A percentile compares a stretch with the other conserved stretches of the same genome.
These are phyloP conservation scores for Clitoria ternatea DNA, from an alignment of 306 rosid genomes.

Conservation along the genomic window DNA sequence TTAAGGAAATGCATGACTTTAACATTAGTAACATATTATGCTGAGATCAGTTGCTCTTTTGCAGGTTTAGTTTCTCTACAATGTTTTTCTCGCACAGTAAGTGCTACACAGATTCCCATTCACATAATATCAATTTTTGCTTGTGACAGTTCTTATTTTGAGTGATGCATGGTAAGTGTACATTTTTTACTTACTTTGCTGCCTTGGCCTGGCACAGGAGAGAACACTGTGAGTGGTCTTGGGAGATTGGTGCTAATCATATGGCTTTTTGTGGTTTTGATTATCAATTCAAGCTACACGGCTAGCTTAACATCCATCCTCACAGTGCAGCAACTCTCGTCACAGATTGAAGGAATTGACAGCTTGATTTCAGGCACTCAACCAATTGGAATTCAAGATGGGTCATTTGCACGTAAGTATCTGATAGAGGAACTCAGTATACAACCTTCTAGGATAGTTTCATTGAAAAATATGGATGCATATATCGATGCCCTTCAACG, in stretches of 20 bases:
- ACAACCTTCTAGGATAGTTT: conserved; percentile 63
- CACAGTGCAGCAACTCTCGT: conserved; percentile 80
- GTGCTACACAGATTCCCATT: conserved; percentile 30
- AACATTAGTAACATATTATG: neutral
- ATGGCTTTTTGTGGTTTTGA: conserved; percentile 94
- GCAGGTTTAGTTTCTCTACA: conserved; percentile 98
- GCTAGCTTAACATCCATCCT: conserved; percentile 98
- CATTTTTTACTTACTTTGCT: conserved; percentile 25
- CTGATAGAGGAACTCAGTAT: conserved; percentile 72
- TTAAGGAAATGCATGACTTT: conserved; percentile 3
- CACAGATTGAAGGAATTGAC: conserved; percentile 83
- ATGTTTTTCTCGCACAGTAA: conserved; percentile 98
- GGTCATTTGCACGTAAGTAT: conserved; percentile 72
- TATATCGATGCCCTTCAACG: conserved; percentile 52
- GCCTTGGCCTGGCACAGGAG: conserved; percentile 55
- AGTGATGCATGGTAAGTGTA: neutral
- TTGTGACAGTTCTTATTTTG: conserved; percentile 8
- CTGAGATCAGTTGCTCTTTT: conserved; percentile 33
- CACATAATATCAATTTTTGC: neutral
- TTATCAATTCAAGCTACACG: conserved; percentile 95
- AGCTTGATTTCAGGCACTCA: conserved; percentile 67
- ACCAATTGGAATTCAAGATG: conserved; percentile 84
- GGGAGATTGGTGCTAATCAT: conserved; percentile 85
- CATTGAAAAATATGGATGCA: conserved; percentile 48
- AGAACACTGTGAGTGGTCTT: conserved; percentile 81